Base-by-base conservation (phyloP, 768 basidiomycete genomes). In the Russula lepida region DNA sequence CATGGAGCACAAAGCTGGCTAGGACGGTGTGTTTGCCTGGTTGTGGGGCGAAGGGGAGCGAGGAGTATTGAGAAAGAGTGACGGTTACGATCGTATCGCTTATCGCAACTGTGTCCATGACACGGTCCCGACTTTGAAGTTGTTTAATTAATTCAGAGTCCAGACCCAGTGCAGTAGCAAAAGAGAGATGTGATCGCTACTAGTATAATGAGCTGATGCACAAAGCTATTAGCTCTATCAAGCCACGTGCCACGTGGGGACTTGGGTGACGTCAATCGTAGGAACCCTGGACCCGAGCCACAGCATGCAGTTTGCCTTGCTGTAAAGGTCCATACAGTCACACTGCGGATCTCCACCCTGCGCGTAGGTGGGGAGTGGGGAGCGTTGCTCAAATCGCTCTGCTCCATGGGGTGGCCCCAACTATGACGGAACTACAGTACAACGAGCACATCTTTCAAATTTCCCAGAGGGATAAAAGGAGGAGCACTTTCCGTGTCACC, bases 1-100 rank as follows among this genome's bases (percentile, higher is more conserved):
- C 73, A 47, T 72, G 77, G 60, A 92, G 78, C 3, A 81, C 78
- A 53, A 82, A 72, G 0, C 75, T 70, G 5, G 89, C 85, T 0
- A 86, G 71, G 55, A 90, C 73, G 25, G 86, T 89, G 72, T 79
- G 88, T 63, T 88, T 80, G 1, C 75, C 74, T 7, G 75, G 63
- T 19, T 78, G 82, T 4, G 84, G 86, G 47, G 67, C 74, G 68
- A 82, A 81, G 1, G 72, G 72, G 43, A 84, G 72, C 4, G 73
- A 70, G 4, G 70, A 59, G 64, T 85, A 88, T 9, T 73, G 68
- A 17, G 71, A 68, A 19, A 79, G 73, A 39, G 82, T 78, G 1
- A 69, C 63, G 19, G 70, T 39, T 47, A 79, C 75, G 55, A 81
- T 21, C 43, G 1, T 60, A 23, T 62, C 62, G 63, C 74, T 64